Conservation (phyloP, 2,329 filamentous ascomycete genomes). For the Microcyclosporella mali region DNA sequence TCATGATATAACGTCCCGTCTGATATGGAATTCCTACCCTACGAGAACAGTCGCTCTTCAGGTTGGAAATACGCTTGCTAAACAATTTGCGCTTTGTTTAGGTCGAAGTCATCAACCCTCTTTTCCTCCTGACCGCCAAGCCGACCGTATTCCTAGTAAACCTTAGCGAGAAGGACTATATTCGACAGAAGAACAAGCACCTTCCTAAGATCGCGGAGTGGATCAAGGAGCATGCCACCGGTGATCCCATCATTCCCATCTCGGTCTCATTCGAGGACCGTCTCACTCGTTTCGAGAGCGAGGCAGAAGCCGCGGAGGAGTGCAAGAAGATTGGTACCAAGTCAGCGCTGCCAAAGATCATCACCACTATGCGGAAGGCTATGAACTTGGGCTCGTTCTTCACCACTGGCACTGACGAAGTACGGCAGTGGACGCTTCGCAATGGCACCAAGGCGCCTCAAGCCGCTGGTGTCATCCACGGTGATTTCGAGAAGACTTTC, state of each 20-base stretch:
- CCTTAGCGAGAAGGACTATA: conserved; percentile 91
- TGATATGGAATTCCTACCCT: conserved; percentile 21
- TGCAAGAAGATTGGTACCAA: conserved; percentile 82
- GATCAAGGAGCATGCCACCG: conserved; percentile 83
- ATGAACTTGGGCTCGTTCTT: conserved; percentile 93
- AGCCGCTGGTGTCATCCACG: conserved; percentile 95
- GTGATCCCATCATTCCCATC: conserved; percentile 87
- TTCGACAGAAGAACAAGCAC: conserved; percentile 99
- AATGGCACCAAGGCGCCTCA: conserved; percentile 96
- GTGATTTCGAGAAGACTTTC: conserved; percentile 99
- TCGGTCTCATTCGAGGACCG: conserved; percentile 92
- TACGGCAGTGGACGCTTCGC: conserved; percentile 96
- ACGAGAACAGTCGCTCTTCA: not conserved
- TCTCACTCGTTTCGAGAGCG: conserved; percentile 70
- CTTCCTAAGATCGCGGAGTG: conserved; percentile 88
- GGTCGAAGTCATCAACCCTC: conserved; percentile 96
- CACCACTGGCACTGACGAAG: conserved; percentile 91
- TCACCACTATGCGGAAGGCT: conserved; percentile 86
- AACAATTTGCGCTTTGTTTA: conserved; percentile 36
- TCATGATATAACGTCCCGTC: conserved; percentile 73
- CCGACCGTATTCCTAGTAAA: conserved; percentile 97
- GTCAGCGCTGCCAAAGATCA: conserved; percentile 84
- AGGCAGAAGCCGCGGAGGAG: conserved; percentile 73
- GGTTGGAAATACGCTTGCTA: not conserved
- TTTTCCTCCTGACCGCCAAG: conserved; percentile 92